Base-by-base conservation (phyloP, 179 eudicot species). In the Gypsophila paniculata region DNA sequence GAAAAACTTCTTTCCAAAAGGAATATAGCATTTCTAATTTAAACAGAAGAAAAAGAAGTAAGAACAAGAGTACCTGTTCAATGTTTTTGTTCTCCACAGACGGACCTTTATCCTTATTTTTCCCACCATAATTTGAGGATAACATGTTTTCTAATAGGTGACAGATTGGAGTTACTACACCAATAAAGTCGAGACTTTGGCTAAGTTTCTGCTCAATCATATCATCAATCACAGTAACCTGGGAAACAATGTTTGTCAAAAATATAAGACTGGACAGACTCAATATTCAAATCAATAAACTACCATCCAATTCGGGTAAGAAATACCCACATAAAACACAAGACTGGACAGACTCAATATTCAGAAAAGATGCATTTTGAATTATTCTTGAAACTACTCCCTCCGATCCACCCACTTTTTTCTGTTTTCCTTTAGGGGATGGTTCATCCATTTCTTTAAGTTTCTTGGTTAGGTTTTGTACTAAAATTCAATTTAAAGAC, bases 211-310 rank as follows among this genome's bases (percentile, higher is more conserved):
- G 77, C 73, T 87, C 88, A 52, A 85, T 77, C 73, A 83, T 72
- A 36, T 82, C 82, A 71, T 74, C 82, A 79, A 94, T 78, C 78
- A 84, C 77, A 22, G 67, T 58, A 76, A 94, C 86, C 99, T 94
- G 86, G 15, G 15, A 73, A 62, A 72, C 68, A 63, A 72, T 23
- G 29, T 53, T 61, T 52, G 5, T 76, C 32, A 74, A 60, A 62
- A 75, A 22, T 54, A 69, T 44, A 11, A 11, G 49, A 10, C 49
- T n/a, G n/a, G n/a, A n/a, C n/a, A n/a, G n/a, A n/a, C n/a, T n/a
- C n/a, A n/a, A n/a, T n/a, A 44, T 10, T 4, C 4, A 44, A 4
- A 44, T 44, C 49, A 44, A 44, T 44, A 44, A 5, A 44, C 49
- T 44, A 44, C 49, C 10, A 3, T 44, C 49, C 49, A 46, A 46